These are phyloP conservation scores for Phaffia tasmanica DNA, from an alignment of 768 basidiomycete species.

Conservation along the genomic window DNA sequence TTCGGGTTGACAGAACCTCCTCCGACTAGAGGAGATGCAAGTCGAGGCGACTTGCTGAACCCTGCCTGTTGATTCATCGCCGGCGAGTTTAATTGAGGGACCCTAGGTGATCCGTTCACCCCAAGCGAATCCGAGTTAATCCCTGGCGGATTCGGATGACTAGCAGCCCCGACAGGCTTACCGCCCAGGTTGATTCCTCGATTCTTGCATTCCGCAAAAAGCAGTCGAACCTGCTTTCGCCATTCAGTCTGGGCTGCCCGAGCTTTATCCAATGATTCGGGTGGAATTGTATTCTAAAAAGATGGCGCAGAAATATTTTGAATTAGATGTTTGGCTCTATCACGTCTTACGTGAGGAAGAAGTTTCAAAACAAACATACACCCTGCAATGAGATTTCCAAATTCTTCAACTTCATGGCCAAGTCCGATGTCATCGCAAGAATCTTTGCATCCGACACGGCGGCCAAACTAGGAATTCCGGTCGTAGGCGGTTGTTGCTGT, in stretches of 20 bases:
- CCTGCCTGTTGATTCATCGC: not conserved
- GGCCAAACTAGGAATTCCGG: not conserved
- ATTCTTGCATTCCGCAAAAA: conserved; percentile 6
- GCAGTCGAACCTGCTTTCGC: conserved; percentile 12
- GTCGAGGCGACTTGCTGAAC: not conserved
- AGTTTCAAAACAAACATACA: conserved; percentile 1
- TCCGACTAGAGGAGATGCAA: conserved; percentile 1
- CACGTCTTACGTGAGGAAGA: not conserved
- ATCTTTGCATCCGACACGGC: not conserved
- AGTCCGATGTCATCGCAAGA: not conserved
- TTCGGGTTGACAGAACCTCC: not conserved
- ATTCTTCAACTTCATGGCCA: conserved; percentile 14
- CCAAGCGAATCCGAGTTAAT: not conserved
- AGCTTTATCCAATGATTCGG: conserved; percentile 9
- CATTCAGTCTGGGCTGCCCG: conserved; percentile 11
- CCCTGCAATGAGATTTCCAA: not conserved
- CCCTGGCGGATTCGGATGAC: not conserved
- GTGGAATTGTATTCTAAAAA: not conserved
- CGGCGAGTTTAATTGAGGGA: conserved; percentile 13
- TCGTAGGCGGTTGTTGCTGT: conserved; percentile 7
- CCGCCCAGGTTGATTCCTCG: conserved; percentile 13
- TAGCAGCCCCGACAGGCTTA: not conserved
- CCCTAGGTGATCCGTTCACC: not conserved
- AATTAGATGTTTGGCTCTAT: not conserved
- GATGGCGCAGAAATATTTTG: not conserved